phyloP scores from a whole-genome alignment of 768 basidiomycete species.

The Boletus rubescentipes region DNA sequence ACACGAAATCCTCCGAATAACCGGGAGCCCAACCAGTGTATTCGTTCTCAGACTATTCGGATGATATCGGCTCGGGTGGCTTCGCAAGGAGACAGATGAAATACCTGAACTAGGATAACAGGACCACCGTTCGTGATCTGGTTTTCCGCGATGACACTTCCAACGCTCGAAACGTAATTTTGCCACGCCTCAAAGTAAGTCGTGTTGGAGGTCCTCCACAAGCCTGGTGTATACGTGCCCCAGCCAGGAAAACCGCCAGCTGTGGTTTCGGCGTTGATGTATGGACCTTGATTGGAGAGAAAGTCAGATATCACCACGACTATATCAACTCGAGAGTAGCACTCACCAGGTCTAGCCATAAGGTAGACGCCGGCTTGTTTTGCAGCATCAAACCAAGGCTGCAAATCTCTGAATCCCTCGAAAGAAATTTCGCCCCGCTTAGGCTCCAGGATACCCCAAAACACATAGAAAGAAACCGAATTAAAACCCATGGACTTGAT shows the following conservation, averaged over 20 bases:
- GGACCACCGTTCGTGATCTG: slow-evolving; percentile 63
- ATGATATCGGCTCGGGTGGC: neutral
- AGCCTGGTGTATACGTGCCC: slow-evolving; percentile 53
- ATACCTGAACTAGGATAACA: slow-evolving; percentile 37
- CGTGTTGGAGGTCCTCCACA: slow-evolving; percentile 48
- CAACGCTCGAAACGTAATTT: slow-evolving; percentile 52
- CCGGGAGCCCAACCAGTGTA: slow-evolving; percentile 38
- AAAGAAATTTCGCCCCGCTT: slow-evolving; percentile 52
- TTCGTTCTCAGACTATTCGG: slow-evolving; percentile 52
- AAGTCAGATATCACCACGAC: neutral
- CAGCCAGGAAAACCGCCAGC: slow-evolving; percentile 52
- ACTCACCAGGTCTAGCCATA: slow-evolving; percentile 26
- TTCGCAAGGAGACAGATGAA: slow-evolving; percentile 33
- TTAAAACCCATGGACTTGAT: slow-evolving; percentile 44
- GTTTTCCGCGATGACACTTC: slow-evolving; percentile 49
- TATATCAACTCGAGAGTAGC: neutral
- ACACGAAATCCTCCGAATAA: slow-evolving; percentile 41
- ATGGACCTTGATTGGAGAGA: slow-evolving; percentile 17
- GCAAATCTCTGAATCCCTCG: slow-evolving; percentile 42
- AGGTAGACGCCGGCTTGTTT: slow-evolving; percentile 29
- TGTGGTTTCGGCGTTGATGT: slow-evolving; percentile 36
- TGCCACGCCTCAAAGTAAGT: slow-evolving; percentile 52
- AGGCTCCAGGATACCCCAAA: slow-evolving; percentile 48
- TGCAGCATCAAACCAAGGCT: slow-evolving; percentile 32
- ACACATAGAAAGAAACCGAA: slow-evolving; percentile 54